These are phyloP conservation scores for Neoscytalidium dimidiatum DNA, from an alignment of 2,329 filamentous ascomycete species.

Conservation along the genomic window DNA sequence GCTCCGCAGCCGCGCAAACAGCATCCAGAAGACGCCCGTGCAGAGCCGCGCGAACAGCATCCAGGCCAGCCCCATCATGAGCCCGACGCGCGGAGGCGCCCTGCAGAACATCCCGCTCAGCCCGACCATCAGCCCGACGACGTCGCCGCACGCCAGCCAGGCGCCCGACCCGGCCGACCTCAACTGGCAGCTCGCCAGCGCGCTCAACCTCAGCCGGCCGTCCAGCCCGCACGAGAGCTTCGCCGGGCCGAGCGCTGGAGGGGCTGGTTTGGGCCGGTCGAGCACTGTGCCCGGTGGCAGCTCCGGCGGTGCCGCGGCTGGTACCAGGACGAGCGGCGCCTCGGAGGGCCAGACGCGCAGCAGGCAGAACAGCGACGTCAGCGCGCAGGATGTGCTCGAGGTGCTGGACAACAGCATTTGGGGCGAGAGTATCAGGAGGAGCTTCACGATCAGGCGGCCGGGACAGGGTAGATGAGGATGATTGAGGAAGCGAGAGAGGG, in stretches of 20 bases:
- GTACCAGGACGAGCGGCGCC: constrained; percentile 17
- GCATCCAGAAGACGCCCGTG: constrained; percentile 40
- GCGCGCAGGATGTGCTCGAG: constrained; percentile 75
- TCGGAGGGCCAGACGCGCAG: constrained; percentile 45
- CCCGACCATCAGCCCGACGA: background rate
- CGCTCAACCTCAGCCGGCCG: constrained; percentile 39
- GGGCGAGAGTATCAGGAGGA: constrained; percentile 89
- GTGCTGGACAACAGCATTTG: constrained; percentile 88
- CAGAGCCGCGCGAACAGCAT: constrained; percentile 40
- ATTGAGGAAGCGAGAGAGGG: background rate
- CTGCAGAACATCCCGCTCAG: constrained; percentile 1
- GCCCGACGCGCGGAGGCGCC: background rate
- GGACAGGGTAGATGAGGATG: background rate
- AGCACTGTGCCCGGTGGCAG: too few species aligned
- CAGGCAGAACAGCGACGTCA: constrained; percentile 69
- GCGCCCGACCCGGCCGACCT: background rate
- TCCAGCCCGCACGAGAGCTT: constrained; percentile 30
- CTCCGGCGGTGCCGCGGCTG: background rate
- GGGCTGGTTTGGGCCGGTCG: too few species aligned
- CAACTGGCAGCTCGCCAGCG: constrained; percentile 51
- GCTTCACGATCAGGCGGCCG: constrained; percentile 65
- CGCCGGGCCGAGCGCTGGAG: background rate
- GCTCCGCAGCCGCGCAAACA: constrained; percentile 36
- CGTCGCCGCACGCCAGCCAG: constrained; percentile 9
- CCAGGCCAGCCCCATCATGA: constrained; percentile 36